A percentile compares a stretch with the other conserved stretches of the same genome.
Conservation (phyloP, 768 basidiomycete genomes). For the Dendrothele bispora region DNA sequence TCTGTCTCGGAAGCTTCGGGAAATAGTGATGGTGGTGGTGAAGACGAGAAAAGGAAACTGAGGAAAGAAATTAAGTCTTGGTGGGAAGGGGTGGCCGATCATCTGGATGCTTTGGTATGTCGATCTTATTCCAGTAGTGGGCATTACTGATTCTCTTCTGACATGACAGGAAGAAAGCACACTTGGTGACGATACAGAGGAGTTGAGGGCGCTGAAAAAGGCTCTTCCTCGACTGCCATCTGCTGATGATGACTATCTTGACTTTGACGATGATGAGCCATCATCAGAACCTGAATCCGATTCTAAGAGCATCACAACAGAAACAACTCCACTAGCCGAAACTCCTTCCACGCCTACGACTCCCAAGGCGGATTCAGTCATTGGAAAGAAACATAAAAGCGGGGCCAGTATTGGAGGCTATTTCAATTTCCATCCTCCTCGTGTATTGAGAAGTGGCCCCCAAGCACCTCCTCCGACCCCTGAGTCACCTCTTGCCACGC, state of each 20-base stretch:
- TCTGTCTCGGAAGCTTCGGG: neutral
- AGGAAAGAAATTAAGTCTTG: conserved; percentile 60
- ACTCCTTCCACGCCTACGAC: too few relatives aligned
- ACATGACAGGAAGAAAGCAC: conserved; percentile 40
- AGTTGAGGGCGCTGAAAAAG: conserved; percentile 36
- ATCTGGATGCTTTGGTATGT: conserved; percentile 61
- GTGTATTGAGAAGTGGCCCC: too few relatives aligned
- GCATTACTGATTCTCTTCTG: neutral
- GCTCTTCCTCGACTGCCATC: conserved; percentile 62
- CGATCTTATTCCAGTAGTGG: neutral
- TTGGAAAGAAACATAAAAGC: too few relatives aligned
- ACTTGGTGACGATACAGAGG: conserved; percentile 22
- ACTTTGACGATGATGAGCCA: conserved; percentile 6
- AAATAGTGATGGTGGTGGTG: conserved; percentile 13
- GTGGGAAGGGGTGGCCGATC: conserved; percentile 65
- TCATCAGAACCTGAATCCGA: neutral
- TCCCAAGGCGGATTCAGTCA: too few relatives aligned
- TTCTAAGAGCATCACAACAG: conserved; percentile 16
- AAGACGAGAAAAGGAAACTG: conserved; percentile 48
- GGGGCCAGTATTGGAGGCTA: too few relatives aligned
- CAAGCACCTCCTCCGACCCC: too few relatives aligned
- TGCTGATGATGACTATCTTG: conserved; percentile 51
- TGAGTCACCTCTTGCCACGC: too few relatives aligned
- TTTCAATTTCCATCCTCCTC: too few relatives aligned
- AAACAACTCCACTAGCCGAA: conserved; percentile 9